Evolutionary conservation across 129 eudicot species (phyloP), one percentile per base, ranked within the genome.

Genomic region (Artemisia argyi): DNA sequence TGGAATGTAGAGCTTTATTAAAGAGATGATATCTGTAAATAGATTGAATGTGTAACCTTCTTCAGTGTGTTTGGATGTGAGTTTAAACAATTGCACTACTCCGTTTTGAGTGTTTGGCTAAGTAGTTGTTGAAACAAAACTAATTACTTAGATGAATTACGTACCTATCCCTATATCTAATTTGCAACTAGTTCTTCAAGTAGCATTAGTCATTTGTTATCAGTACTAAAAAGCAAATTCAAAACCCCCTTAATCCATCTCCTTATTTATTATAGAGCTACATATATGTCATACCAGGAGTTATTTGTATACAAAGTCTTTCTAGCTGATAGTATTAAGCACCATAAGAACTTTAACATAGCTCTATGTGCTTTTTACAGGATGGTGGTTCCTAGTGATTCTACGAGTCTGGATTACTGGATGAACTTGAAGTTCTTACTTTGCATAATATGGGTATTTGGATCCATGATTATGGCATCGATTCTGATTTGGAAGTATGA

Each of bases 401-500:
- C 88, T 63, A 87, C 91, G 56, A 72, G 85, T 76, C 74, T 79
- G 19, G 85, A 85, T 78, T 95, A 95, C 54, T 95, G 99, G 99
- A 84, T 90, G 87, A 95, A 90, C 59, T 86, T 96, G 96, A 84
- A 89, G 63, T 80, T 90, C 74, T 78, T 83, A 22, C 73, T 95
- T 18, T 95, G 97, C 78, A 81, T 87, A 48, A 12, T 80, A 73
- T 84, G 83, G 74, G 87, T 95, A 39, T 73, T 95, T 65, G 58
- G 76, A 14, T 55, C 91, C 57, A 83, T 81, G 79, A 3, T 78
- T 61, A 42, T 95, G 44, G 86, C 93, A 69, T 48, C 64, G 11
- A 49, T 46, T 61, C 39, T 88, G 4, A 86, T 95, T 32, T 84
- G 91, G 88, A 88, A 73, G 62, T 79, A 90, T 64, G 97, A 90